Evolutionary conservation across 441 rosid species (phyloP).

Genomic region (Populus hybrid): DNA sequence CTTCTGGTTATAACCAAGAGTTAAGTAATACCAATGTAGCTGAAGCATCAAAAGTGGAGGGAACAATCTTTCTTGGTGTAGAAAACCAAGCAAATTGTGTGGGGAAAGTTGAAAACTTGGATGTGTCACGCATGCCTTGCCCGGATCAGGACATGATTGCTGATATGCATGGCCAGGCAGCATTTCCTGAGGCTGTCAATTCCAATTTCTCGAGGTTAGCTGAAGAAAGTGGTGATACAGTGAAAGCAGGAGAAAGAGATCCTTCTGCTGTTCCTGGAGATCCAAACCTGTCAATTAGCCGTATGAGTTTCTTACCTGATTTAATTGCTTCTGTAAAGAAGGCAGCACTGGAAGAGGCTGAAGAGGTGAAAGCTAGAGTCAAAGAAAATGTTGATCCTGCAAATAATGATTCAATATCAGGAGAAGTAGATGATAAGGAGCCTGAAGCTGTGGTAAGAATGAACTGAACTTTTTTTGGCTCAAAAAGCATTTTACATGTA

Average conservation of each 20-base stretch:
- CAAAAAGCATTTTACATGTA: conserved; percentile 15
- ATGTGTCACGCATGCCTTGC: conserved; percentile 20
- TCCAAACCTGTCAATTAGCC: conserved; percentile 40
- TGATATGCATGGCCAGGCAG: conserved; percentile 21
- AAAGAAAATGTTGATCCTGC: conserved; percentile 40
- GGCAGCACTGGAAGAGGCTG: conserved; percentile 39
- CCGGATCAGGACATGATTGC: conserved; percentile 25
- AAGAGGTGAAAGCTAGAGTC: conserved; percentile 57
- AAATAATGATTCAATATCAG: conserved; percentile 27
- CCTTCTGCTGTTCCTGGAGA: conserved; percentile 37
- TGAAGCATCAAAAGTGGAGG: conserved; percentile 37
- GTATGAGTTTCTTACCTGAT: conserved; percentile 57
- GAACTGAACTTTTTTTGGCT: conserved; percentile 16
- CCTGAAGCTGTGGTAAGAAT: conserved; percentile 64
- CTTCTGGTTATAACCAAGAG: conserved; percentile 27
- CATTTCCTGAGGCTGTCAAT: conserved; percentile 22
- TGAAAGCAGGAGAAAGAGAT: conserved; percentile 34
- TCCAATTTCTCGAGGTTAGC: conserved; percentile 24
- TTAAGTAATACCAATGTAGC: conserved; percentile 21
- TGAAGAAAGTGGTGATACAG: conserved; percentile 29
- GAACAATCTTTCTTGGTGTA: conserved; percentile 32
- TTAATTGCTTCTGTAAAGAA: conserved; percentile 56
- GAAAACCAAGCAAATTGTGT: conserved; percentile 36
- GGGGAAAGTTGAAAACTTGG: conserved; percentile 30
- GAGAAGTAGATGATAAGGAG: conserved; percentile 36